These are phyloP conservation scores for Cladosporium sp. DNA, from an alignment of 2,329 filamentous ascomycete species.

Conservation along the genomic window DNA sequence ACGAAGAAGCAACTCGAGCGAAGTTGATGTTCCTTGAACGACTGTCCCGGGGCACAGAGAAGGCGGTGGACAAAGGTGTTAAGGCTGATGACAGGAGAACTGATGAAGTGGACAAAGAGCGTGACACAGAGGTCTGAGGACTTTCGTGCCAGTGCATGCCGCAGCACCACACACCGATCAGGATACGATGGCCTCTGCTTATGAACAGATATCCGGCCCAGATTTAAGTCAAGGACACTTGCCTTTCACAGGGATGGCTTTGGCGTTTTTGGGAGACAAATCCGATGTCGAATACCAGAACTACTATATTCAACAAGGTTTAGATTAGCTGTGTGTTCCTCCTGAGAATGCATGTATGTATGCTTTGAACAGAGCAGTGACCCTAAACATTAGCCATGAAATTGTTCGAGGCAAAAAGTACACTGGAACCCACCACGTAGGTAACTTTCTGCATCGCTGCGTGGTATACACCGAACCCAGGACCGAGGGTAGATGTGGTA, in stretches of 20 bases:
- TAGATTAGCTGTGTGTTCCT: not conserved
- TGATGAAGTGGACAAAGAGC: not conserved
- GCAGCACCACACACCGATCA: not conserved
- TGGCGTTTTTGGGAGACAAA: not conserved
- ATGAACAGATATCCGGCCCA: not conserved
- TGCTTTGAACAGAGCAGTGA: not conserved
- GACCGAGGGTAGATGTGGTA: too few species aligned
- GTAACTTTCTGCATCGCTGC: not conserved
- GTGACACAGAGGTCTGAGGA: not conserved
- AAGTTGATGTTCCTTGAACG: not conserved
- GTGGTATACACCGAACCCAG: not conserved
- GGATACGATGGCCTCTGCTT: not conserved
- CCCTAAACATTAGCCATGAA: not conserved
- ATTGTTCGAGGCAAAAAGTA: not conserved
- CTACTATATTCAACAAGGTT: not conserved
- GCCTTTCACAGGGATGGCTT: not conserved
- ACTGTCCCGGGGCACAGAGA: not conserved
- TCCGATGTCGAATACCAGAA: not conserved
- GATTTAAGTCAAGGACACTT: not conserved
- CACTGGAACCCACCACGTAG: too few species aligned
- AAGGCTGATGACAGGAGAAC: not conserved
- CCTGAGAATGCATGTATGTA: too few species aligned
- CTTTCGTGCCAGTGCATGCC: not conserved
- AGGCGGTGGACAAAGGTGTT: not conserved
- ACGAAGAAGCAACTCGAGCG: not conserved